These are phyloP conservation scores for Zygotorulaspora sp. DNA, from an alignment of 805 yeast genomes.

Conservation along the genomic window DNA sequence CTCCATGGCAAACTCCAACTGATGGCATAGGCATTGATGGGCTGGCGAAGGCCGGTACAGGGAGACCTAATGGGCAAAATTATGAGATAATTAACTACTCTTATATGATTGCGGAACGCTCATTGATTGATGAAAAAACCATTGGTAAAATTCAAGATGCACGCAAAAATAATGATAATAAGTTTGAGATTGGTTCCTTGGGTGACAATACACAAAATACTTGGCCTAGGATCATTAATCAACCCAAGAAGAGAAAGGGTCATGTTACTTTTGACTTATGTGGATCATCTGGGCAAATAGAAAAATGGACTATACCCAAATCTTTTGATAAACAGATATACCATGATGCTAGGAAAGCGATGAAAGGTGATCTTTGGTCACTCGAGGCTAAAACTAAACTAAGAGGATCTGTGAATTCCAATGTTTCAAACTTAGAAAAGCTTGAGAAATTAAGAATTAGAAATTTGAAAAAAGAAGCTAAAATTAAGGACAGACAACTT, in stretches of 20 bases:
- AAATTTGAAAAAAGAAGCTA: constrained; percentile 17
- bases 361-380: constrained; percentile 87
- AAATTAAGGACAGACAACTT: constrained; percentile 20
- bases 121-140: constrained; percentile 41
- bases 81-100: constrained; percentile 69
- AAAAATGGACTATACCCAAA: constrained; percentile 83
- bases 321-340: constrained; percentile 68
- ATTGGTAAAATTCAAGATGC: constrained; percentile 40
- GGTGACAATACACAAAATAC: constrained; percentile 32
- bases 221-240: constrained; percentile 71
- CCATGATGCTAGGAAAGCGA: constrained; percentile 85
- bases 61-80: constrained; percentile 68
- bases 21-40: constrained; percentile 50
- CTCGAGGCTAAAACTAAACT: constrained; percentile 54
- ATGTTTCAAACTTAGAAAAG: constrained; percentile 25
- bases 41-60: constrained; percentile 53
- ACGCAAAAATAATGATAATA: constrained; percentile 31
- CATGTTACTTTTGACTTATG: constrained; percentile 79
- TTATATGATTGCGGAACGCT: constrained; percentile 67
- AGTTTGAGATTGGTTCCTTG: constrained; percentile 21
- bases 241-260: constrained; percentile 74
- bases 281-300: constrained; percentile 72
- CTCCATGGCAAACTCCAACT: constrained; percentile 58
- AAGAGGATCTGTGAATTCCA: constrained; percentile 27
- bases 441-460: constrained; percentile 25